Base-by-base conservation (phyloP, 768 basidiomycete species). In the Lactarius hengduanensis region DNA sequence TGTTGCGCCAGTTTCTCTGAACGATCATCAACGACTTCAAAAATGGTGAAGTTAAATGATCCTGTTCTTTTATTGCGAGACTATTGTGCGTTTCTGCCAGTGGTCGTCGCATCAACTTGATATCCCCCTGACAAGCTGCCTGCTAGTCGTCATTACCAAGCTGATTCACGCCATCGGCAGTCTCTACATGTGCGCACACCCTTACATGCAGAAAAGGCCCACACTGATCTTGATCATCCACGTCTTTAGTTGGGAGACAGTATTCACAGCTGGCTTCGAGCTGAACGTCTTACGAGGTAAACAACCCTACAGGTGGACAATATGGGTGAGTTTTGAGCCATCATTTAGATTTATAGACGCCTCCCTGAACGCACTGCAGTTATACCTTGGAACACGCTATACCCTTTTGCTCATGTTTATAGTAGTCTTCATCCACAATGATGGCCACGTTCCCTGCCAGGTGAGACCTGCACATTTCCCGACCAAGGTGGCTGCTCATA, bases 331-430 rank as follows among this genome's bases (percentile, higher is more conserved):
- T 50, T 13, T 4, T 50, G 32, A 32, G 32, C 32, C 32, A 32
- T 22, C 50, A 26, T 2, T 13, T 32, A 7, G 26, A 3, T 26
- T 3, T 16, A 15, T 40, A 4, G 50, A 53, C 26, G 13, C 50
- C 22, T 7, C 11, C 26, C 6, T 15, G 26, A 26, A 22, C 34
- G 8, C 28, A 22, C 34, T 6, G 9, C 34, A 63, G 66, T 28
- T 67, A 18, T 67, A 40, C 41, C 32, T 60, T 4, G 43, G 43
- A n/a, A 60, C 59, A 6, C 43, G 59, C 8, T 60, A 60, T 45
- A 16, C 59, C 2, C 1, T 9, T 22, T 36, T 60, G 15, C 20
- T 60, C 11, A 32, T 2, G 20, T 47, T 60, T 45, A 47, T 47
- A 11, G 0, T 47, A 28, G 22, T 47, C 30, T 32, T 60, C 18